These are phyloP conservation scores for Aegilops speltoides DNA, from an alignment of 176 grass and related monocot species.

Conservation along the genomic window DNA sequence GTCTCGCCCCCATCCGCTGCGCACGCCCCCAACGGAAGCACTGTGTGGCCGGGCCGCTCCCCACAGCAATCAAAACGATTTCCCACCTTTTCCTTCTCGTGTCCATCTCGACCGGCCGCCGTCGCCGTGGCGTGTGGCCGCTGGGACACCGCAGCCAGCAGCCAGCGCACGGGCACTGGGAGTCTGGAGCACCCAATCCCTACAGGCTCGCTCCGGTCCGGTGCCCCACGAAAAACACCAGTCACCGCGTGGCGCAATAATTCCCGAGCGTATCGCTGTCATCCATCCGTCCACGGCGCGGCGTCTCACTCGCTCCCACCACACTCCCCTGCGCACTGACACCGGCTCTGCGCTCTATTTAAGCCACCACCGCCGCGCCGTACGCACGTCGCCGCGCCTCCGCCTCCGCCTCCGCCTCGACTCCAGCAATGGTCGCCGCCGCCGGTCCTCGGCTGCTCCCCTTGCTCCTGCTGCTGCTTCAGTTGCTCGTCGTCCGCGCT, in stretches of 20 bases:
- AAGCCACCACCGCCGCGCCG: slow-evolving; percentile 3
- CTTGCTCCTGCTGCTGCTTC: slow-evolving; percentile 22
- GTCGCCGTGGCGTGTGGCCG: too few species aligned
- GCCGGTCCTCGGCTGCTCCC: slow-evolving; percentile 23
- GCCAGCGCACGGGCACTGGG: too few species aligned
- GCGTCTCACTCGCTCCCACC: background rate
- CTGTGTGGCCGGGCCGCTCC: background rate
- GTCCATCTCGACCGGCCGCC: too few species aligned
- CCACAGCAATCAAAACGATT: background rate
- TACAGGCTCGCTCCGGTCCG: background rate
- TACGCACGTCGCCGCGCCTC: background rate
- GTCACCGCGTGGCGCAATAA: slow-evolving; percentile 21
- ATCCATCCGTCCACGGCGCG: background rate
- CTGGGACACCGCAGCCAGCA: too few species aligned
- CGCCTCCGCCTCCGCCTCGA: background rate
- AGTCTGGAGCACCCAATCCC: background rate
- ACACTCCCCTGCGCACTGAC: background rate
- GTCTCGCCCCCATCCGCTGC: slow-evolving; percentile 16
- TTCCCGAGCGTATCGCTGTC: slow-evolving; percentile 19
- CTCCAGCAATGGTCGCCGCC: slow-evolving; percentile 26
- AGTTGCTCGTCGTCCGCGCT: background rate
- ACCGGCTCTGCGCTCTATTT: slow-evolving; percentile 4
- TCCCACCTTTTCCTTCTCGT: background rate
- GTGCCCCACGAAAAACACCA: background rate
- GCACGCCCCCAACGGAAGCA: background rate